phyloP scores from a whole-genome alignment of 2,329 filamentous ascomycete genomes.

The Trichoderma gracile region DNA sequence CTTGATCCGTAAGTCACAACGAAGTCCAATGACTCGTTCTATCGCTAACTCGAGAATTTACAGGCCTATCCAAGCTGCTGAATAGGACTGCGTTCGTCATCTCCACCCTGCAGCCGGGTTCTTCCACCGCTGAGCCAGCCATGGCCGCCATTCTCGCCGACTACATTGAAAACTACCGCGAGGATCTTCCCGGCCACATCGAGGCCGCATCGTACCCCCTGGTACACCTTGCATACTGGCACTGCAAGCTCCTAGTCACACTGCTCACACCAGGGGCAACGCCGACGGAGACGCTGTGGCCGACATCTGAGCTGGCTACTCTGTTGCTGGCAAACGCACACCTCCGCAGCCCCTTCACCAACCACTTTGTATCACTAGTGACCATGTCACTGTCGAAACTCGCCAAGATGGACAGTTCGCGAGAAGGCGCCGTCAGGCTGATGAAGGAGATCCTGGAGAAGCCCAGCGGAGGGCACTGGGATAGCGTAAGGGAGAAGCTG shows the following conservation, averaged over 20 bases:
- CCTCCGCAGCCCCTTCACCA: constrained; percentile 62
- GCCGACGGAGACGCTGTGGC: constrained; percentile 59
- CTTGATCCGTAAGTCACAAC: constrained; percentile 60
- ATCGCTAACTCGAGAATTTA: constrained; percentile 25
- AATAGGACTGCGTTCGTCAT: constrained; percentile 43
- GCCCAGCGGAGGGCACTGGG: constrained; percentile 56
- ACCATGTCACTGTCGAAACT: constrained; percentile 63
- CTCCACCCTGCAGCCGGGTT: constrained; percentile 39
- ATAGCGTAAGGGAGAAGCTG: constrained; percentile 53
- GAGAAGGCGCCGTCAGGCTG: constrained; percentile 57
- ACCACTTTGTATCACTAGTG: constrained; percentile 64
- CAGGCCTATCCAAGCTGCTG: constrained; percentile 60
- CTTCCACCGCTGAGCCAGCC: constrained; percentile 38
- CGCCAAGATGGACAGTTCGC: constrained; percentile 54
- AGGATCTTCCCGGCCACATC: constrained; percentile 60
- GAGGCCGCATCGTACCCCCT: constrained; percentile 55
- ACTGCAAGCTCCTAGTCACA: constrained; percentile 64
- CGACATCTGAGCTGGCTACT: constrained; percentile 59
- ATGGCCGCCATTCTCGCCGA: constrained; percentile 41
- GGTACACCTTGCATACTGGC: constrained; percentile 69
- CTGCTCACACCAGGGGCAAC: constrained; percentile 59
- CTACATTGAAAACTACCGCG: constrained; percentile 61
- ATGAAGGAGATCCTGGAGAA: constrained; percentile 59
- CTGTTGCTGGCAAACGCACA: constrained; percentile 58
- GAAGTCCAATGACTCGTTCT: background rate